A percentile compares a stretch with the other conserved stretches of the same genome.
Conservation (phyloP, 1,284 basidiomycete species). For the Sporisorium iseilematis-ciliati region DNA sequence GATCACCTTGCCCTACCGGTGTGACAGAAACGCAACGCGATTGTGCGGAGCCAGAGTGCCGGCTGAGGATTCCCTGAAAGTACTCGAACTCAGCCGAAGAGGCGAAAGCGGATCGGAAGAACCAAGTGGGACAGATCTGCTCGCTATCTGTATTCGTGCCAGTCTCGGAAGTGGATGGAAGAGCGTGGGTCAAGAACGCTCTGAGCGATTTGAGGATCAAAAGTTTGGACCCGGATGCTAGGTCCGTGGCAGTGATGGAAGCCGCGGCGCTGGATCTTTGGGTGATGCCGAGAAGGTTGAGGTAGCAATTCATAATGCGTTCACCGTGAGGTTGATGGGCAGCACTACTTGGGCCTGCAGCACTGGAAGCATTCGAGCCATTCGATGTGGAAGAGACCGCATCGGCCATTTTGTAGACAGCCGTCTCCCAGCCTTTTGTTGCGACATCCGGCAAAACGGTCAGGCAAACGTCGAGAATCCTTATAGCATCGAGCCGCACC, state of each 20-base stretch:
- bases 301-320: conserved; percentile 57
- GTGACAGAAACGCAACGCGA: conserved; percentile 12
- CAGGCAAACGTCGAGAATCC: conserved; percentile 83
- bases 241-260: conserved; percentile 37
- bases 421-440: conserved; percentile 53
- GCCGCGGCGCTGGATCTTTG: conserved; percentile 29
- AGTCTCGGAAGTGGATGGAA: conserved; percentile 9
- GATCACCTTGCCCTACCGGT: neutral
- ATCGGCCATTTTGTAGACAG: conserved; percentile 30
- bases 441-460: conserved; percentile 76
- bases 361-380: neutral
- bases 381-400: conserved; percentile 19
- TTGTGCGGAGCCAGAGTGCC: conserved; percentile 1
- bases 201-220: conserved; percentile 41
- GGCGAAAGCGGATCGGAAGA: conserved; percentile 57
- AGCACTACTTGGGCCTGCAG: conserved; percentile 21
- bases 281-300: conserved; percentile 62
- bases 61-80: conserved; percentile 47
- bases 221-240: conserved; percentile 42
- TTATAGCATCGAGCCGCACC: conserved; percentile 88
- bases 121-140: conserved; percentile 55
- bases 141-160: neutral
- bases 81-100: conserved; percentile 54
- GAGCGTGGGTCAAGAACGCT: conserved; percentile 32
- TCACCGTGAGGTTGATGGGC: conserved; percentile 53